Conservation (phyloP, 768 basidiomycete genomes). For the Cubamyces sp. region DNA sequence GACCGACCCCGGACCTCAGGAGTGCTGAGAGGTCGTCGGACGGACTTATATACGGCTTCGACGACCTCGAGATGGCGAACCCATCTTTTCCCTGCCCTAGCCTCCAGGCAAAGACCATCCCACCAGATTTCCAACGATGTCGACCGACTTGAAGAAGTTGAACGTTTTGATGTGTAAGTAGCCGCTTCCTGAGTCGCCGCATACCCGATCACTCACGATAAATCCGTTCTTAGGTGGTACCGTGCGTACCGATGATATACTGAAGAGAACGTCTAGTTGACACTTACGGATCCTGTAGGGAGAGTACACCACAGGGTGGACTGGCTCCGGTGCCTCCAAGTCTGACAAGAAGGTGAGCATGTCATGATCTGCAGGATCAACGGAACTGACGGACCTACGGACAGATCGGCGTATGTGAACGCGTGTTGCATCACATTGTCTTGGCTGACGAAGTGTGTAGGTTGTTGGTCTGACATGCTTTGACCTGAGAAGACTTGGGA, state of each 20-base stretch:
- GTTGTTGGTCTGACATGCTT: slow-evolving; percentile 91
- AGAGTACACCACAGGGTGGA: slow-evolving; percentile 96
- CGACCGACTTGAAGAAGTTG: slow-evolving; percentile 50
- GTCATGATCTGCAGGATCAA: background rate
- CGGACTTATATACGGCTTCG: slow-evolving; percentile 14
- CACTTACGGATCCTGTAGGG: slow-evolving; percentile 46
- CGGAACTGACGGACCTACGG: background rate
- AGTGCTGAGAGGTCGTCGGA: slow-evolving; percentile 6
- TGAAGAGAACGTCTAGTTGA: too few relatives aligned
- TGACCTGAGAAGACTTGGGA: slow-evolving; percentile 83
- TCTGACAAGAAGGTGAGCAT: slow-evolving; percentile 87
- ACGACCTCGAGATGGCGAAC: slow-evolving; percentile 12
- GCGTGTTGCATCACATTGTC: background rate
- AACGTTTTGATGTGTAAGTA: slow-evolving; percentile 80
- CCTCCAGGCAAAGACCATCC: background rate
- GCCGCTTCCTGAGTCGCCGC: slow-evolving; percentile 31
- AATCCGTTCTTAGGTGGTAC: slow-evolving; percentile 51
- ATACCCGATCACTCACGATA: slow-evolving; percentile 15
- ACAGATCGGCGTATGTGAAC: slow-evolving; percentile 71
- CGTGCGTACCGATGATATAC: slow-evolving; percentile 34
- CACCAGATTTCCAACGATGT: slow-evolving; percentile 38
- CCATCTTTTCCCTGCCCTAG: background rate
- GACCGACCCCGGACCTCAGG: slow-evolving; percentile 8
- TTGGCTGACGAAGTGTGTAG: slow-evolving; percentile 39
- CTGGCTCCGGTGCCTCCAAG: slow-evolving; percentile 86